Base-by-base conservation (phyloP, 202 grass and related monocot species). In the Brachypodium distachyon region DNA sequence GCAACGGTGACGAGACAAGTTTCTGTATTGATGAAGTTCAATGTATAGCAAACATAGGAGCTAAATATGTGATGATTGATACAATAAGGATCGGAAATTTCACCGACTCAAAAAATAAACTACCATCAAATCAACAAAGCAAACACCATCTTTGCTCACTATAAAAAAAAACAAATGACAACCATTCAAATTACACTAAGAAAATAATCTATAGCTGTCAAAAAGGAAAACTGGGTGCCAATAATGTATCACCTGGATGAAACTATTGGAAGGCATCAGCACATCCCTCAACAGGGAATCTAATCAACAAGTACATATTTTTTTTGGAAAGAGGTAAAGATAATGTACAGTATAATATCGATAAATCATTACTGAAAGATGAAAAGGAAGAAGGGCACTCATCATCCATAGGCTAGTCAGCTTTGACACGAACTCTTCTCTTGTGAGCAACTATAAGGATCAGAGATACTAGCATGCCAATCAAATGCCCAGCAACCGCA, bases 401-500 rank as follows among this genome's bases (percentile, higher is more conserved):
- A 50, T 78, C 62, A 72, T 78, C 54, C 49, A 74, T 56, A 48
- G 67, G 64, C 75, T 90, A 99, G 14, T 99, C 92, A 56, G 31
- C 70, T 84, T 99, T 99, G 27, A 68, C 61, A 81, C 29, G 84
- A 69, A 48, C 55, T 26, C 78, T 64, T 71, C 85, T 92, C 26
- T 68, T 72, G 42, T 84, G 80, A 50, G 73, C 50, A 55, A 77
- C 57, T 39, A 83, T 61, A 40, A 96, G 74, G 50, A 89, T 41
- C 19, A 47, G 21, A 4, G 89, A 96, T 19, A 67, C 14, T 26
- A 73, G 2, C 81, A 87, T 83, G 64, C 92, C 90, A 73, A 91
- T 76, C 67, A 91, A 70, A 85, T 96, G 71, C 31, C 96, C 96
- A 75, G 56, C 82, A 72, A 91, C 41, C 51, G 89, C 81, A 61